These are phyloP conservation scores for Magnusiomyces fungicola DNA, from an alignment of 1,139 yeast species.

Conservation along the genomic window DNA sequence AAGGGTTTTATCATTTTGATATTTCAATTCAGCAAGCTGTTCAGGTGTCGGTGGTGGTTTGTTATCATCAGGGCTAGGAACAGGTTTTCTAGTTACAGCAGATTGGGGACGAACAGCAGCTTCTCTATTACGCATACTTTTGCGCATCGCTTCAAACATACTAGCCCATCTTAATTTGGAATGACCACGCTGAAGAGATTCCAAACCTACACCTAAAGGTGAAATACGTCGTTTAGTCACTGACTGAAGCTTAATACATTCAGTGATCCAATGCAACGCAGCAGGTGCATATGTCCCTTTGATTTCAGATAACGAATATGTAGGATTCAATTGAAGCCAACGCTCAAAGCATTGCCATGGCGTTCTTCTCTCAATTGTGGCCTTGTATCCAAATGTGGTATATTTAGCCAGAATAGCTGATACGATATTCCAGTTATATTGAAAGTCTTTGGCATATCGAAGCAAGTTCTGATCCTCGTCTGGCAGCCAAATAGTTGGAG, in stretches of 20 bases:
- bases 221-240: constrained; percentile 82
- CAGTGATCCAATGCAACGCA: constrained; percentile 90
- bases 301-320: constrained; percentile 77
- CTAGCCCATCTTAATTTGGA: constrained; percentile 88
- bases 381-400: constrained; percentile 61
- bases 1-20: constrained; percentile 18
- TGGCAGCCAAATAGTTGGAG: constrained; percentile 94
- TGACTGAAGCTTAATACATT: constrained; percentile 81
- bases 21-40: constrained; percentile 62
- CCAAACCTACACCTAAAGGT: constrained; percentile 86
- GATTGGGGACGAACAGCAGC: constrained; percentile 50
- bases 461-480: constrained; percentile 81
- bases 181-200: constrained; percentile 90
- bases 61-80: constrained; percentile 1
- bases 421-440: constrained; percentile 89
- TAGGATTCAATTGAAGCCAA: constrained; percentile 85
- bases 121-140: constrained; percentile 84
- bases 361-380: constrained; percentile 88
- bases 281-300: constrained; percentile 77
- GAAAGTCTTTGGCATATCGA: constrained; percentile 75
- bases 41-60: constrained; percentile 53
- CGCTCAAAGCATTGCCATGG: constrained; percentile 99
- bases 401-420: constrained; percentile 68
- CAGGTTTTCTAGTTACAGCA: constrained; percentile 23
- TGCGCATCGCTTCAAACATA: constrained; percentile 92